Base-by-base conservation (phyloP, 2,329 filamentous ascomycete species). In the Coniella vitis region DNA sequence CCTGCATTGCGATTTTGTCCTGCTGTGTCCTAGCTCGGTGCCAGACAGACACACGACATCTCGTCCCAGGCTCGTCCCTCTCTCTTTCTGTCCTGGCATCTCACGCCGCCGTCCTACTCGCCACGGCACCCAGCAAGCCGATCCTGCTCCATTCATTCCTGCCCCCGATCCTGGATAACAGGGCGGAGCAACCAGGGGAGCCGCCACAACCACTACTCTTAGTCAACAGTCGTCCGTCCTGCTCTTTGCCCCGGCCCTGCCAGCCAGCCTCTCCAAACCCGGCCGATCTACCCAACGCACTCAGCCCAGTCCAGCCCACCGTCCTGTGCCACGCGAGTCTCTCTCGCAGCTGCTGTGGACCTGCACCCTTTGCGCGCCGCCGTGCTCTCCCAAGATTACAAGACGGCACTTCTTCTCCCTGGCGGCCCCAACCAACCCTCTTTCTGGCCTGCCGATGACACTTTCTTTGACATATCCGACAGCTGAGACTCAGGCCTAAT, bases 331-430 rank as follows among this genome's bases (percentile, higher is more conserved):
- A 38, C 49, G 16, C 49, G 44, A 51, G 22, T 8, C 48, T 47
- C 48, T 51, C 37, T n/a, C 10, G 44, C 43, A 47, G 29, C 48
- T 38, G 44, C 48, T 51, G 44, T 51, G 44, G 44, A 41, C 36
- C 38, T 51, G 43, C 20, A 16, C 32, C 34, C 41, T 44, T 40
- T 20, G 21, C 21, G 25, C 25, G 13, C 17, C 25, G 20, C 43
- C 43, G 43, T 45, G 29, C 44, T 37, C 44, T 9, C 16, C n/a
- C 25, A 38, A 16, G 10, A 38, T 46, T 46, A 35, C 35, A 29
- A 16, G n/a, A 19, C 22, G 44, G 35, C 25, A 29, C 13, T 36
- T 34, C 29, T 42, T 13, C 34, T 25, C 37, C 35, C 25, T 34
- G 49, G 43, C 50, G 50, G 44, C 47, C 50, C 25, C 25, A 29